Conservation (phyloP, 495 filamentous ascomycete genomes). For the Elasticomyces elasticus region DNA sequence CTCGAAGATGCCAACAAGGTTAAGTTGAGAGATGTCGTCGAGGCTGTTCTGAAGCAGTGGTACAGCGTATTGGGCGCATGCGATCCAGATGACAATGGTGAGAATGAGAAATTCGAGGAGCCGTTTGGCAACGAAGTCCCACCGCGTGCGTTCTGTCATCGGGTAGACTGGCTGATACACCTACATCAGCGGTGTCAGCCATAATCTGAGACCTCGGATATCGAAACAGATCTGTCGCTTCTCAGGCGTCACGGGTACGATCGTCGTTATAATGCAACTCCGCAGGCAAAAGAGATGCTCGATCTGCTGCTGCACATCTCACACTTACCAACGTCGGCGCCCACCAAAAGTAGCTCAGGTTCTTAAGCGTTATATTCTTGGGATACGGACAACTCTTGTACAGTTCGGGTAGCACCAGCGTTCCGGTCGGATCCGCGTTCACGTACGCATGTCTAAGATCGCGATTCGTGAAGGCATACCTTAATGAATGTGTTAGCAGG, state of each 20-base stretch:
- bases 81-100: slow-evolving; percentile 83
- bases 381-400: slow-evolving; percentile 84
- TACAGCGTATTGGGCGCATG: slow-evolving; percentile 83
- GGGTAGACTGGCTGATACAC: slow-evolving; percentile 95
- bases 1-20: slow-evolving; percentile 74
- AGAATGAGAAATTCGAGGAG: slow-evolving; percentile 64
- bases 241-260: too few species aligned
- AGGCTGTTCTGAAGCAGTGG: slow-evolving; percentile 83
- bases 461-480: slow-evolving; percentile 92
- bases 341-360: slow-evolving; percentile 92
- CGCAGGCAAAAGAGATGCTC: too few species aligned
- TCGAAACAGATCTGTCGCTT: background rate
- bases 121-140: slow-evolving; percentile 77
- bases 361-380: slow-evolving; percentile 72
- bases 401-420: slow-evolving; percentile 59
- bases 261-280: too few species aligned
- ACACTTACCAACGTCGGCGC: slow-evolving; percentile 64
- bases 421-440: slow-evolving; percentile 41
- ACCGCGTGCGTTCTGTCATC: slow-evolving; percentile 63
- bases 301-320: background rate
- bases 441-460: slow-evolving; percentile 70
- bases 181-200: background rate
- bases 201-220: background rate
- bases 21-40: slow-evolving; percentile 69
- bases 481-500: too few species aligned